Evolutionary conservation across 371 early-diverging fungal species (phyloP).

Genomic region (Saksenaea oblongispora): DNA sequence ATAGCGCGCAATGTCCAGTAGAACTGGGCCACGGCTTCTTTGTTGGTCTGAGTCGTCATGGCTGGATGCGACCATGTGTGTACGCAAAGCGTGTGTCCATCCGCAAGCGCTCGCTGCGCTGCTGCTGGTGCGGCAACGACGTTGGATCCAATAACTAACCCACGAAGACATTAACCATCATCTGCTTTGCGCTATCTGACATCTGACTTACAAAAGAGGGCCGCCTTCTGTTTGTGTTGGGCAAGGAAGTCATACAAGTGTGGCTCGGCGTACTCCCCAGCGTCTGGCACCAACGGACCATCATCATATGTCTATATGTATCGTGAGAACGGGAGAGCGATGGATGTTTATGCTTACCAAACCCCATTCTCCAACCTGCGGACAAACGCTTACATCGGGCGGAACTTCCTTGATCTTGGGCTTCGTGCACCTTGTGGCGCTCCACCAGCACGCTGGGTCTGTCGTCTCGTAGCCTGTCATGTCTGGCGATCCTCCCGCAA

Average conservation of each 20-base stretch:
- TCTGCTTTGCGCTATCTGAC: not conserved
- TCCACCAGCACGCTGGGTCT: conserved; percentile 31
- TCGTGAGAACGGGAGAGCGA: too few species aligned
- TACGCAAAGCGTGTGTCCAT: conserved; percentile 49
- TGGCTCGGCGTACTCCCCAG: conserved; percentile 24
- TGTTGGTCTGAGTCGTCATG: conserved; percentile 56
- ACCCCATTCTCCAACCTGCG: conserved; percentile 21
- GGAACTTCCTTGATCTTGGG: conserved; percentile 18
- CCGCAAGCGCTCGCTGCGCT: conserved; percentile 47
- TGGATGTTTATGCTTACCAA: conserved; percentile 7
- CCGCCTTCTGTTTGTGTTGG: conserved; percentile 17
- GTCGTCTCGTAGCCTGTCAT: conserved; percentile 20
- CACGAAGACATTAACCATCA: too few species aligned
- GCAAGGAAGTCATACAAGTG: conserved; percentile 30
- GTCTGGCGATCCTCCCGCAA: conserved; percentile 11
- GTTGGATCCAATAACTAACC: conserved; percentile 43
- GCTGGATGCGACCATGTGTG: conserved; percentile 66
- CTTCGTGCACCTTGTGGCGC: conserved; percentile 15
- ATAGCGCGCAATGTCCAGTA: conserved; percentile 55
- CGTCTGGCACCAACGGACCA: conserved; percentile 19
- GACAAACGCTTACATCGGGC: conserved; percentile 24
- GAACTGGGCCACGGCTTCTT: conserved; percentile 58
- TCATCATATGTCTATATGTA: conserved; percentile 18
- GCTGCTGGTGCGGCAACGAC: conserved; percentile 46
- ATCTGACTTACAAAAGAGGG: conserved; percentile 14